phyloP scores from a whole-genome alignment of 371 early-diverging fungal genomes.

The Cladochytrium tenue region DNA sequence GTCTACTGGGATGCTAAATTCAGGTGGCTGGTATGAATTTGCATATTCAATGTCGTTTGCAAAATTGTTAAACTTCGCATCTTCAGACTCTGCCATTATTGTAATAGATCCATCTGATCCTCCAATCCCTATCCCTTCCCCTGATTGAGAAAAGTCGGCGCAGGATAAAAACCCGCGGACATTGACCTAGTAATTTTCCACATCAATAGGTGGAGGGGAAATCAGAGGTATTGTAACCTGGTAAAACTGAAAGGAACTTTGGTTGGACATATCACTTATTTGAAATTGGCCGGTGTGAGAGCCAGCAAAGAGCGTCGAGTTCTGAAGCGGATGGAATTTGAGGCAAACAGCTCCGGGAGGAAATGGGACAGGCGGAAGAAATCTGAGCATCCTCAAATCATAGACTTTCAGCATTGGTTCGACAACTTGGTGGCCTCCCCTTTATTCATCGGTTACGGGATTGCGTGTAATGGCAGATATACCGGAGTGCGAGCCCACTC shows the following conservation, averaged over 20 bases:
- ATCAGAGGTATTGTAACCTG: constrained; percentile 35
- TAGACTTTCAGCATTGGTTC: constrained; percentile 83
- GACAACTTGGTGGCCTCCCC: constrained; percentile 23
- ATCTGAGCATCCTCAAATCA: constrained; percentile 75
- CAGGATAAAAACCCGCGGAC: constrained; percentile 35
- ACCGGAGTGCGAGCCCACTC: constrained; percentile 74
- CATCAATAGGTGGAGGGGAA: not conserved
- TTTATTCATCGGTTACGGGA: constrained; percentile 9
- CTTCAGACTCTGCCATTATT: constrained; percentile 69
- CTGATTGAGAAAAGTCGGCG: constrained; percentile 74
- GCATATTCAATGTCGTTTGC: constrained; percentile 68
- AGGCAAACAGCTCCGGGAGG: constrained; percentile 70
- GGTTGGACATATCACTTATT: constrained; percentile 66
- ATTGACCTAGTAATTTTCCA: constrained; percentile 27
- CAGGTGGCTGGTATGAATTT: constrained; percentile 53
- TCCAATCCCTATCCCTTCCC: constrained; percentile 72
- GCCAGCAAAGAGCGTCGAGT: constrained; percentile 66
- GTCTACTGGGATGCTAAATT: not conserved
- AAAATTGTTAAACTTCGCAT: constrained; percentile 63
- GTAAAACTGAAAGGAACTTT: constrained; percentile 59
- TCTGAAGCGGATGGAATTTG: constrained; percentile 72
- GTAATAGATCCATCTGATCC: constrained; percentile 69
- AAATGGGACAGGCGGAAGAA: constrained; percentile 73
- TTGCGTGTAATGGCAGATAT: not conserved
- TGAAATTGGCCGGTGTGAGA: constrained; percentile 75